Evolutionary conservation across 495 filamentous ascomycete species (phyloP).

Genomic region (Cryomyces antarcticus): DNA sequence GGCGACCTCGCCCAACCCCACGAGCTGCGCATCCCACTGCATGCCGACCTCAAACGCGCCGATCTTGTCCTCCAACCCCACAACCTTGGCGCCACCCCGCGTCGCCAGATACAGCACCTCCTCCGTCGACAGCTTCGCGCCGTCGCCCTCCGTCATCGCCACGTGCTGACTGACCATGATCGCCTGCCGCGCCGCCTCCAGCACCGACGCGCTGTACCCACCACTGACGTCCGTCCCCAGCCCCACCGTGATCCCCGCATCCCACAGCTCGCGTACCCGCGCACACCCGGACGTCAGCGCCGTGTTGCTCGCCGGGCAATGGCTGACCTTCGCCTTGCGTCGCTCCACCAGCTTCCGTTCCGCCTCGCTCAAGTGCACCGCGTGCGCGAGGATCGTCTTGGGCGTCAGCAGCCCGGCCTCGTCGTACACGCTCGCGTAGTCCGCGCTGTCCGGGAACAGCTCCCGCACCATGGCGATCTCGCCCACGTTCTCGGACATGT

Average conservation of each 20-base stretch:
- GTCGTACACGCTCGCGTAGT: slow-evolving; percentile 72
- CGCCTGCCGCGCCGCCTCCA: slow-evolving; percentile 64
- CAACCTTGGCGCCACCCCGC: slow-evolving; percentile 53
- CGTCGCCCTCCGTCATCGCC: slow-evolving; percentile 26
- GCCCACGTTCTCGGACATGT: slow-evolving; percentile 65
- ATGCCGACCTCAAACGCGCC: slow-evolving; percentile 69
- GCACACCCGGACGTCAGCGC: slow-evolving; percentile 57
- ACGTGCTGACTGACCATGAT: slow-evolving; percentile 49
- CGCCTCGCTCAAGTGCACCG: slow-evolving; percentile 43
- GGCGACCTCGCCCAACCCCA: slow-evolving; percentile 29
- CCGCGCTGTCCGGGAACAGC: slow-evolving; percentile 42
- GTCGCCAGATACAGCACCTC: slow-evolving; percentile 82
- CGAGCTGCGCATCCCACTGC: slow-evolving; percentile 74
- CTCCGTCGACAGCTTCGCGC: slow-evolving; percentile 48
- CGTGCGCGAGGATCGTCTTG: slow-evolving; percentile 73
- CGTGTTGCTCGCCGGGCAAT: slow-evolving; percentile 76
- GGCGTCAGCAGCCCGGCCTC: slow-evolving; percentile 40
- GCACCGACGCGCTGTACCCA: slow-evolving; percentile 58
- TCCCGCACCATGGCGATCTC: slow-evolving; percentile 50
- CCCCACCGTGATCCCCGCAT: slow-evolving; percentile 55
- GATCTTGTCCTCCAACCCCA: slow-evolving; percentile 46
- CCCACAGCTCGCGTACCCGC: slow-evolving; percentile 48
- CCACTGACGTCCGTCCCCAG: slow-evolving; percentile 81
- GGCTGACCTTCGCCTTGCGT: slow-evolving; percentile 44
- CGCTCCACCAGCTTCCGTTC: slow-evolving; percentile 43